Evolutionary conservation across 768 basidiomycete species (phyloP).

Genomic region (Mycena pura): DNA sequence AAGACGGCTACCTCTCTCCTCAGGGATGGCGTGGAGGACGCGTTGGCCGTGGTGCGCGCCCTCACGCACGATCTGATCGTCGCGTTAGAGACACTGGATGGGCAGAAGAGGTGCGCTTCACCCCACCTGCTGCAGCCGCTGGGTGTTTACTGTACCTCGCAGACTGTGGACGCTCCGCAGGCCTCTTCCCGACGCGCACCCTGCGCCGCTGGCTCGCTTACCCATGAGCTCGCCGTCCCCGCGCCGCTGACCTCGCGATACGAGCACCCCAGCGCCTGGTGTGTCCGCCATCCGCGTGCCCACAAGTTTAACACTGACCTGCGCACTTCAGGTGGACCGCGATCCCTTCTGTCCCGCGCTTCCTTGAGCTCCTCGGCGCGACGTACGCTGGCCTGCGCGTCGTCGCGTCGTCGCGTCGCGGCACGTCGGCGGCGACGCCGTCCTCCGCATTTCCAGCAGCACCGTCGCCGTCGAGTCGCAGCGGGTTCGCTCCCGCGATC

Average conservation of each 20-base stretch:
- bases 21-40: not conserved
- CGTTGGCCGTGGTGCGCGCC: not conserved
- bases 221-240: constrained; percentile 7
- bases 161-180: not conserved
- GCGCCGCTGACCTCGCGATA: not conserved
- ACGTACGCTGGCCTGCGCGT: constrained; percentile 1
- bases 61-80: not conserved
- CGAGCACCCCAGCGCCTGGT: not conserved
- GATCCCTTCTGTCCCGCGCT: not conserved
- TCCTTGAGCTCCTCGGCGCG: constrained; percentile 1
- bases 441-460: not conserved
- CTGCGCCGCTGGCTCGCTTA: constrained; percentile 12
- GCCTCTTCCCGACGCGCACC: constrained; percentile 8
- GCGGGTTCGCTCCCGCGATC: too few relatives aligned
- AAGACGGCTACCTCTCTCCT: not conserved
- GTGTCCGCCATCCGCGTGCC: not conserved
- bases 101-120: too few relatives aligned
- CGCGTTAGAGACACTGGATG: not conserved
- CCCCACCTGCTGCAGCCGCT: not conserved
- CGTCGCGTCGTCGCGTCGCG: not conserved
- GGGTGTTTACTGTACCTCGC: not conserved
- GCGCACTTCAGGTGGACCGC: not conserved
- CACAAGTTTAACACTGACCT: not conserved
- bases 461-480: not conserved
- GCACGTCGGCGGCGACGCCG: not conserved